These are phyloP conservation scores for Xylariaceae sp. DNA, from an alignment of 2,329 filamentous ascomycete species.

Conservation along the genomic window DNA sequence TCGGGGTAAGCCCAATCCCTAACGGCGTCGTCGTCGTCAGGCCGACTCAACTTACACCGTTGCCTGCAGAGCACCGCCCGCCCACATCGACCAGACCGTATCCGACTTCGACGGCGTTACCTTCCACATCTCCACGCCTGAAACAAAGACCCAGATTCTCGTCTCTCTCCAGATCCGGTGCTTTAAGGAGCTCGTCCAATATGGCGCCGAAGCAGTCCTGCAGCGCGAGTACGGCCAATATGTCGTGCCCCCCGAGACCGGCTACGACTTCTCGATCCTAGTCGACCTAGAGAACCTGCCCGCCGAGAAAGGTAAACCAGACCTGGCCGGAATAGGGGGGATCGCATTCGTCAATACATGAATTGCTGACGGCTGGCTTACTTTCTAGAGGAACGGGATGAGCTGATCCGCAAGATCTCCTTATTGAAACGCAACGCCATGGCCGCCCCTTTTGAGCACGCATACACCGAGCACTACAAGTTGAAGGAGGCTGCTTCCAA, in stretches of 20 bases:
- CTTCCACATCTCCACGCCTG: conserved; percentile 96
- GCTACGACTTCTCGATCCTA: conserved; percentile 92
- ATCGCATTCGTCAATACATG: not conserved
- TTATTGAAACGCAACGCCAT: conserved; percentile 97
- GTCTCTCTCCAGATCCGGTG: conserved; percentile 95
- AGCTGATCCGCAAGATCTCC: conserved; percentile 79
- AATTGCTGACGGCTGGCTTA: conserved; percentile 14
- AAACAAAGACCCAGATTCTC: conserved; percentile 87
- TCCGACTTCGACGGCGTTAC: conserved; percentile 99
- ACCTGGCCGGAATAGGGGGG: not conserved
- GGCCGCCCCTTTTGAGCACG: conserved; percentile 96
- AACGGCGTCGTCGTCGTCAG: conserved; percentile 1
- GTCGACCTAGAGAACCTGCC: conserved; percentile 87
- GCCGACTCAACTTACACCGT: conserved; percentile 36
- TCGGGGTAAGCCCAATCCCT: conserved; percentile 56
- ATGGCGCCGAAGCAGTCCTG: conserved; percentile 87
- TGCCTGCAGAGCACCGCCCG: conserved; percentile 64
- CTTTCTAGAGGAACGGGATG: conserved; percentile 72
- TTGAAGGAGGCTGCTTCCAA: conserved; percentile 84
- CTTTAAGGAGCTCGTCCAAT: conserved; percentile 84
- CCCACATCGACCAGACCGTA: conserved; percentile 93
- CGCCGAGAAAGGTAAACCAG: conserved; percentile 59
- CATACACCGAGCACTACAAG: conserved; percentile 86
- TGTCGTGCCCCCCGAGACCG: conserved; percentile 78
- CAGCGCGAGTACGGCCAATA: conserved; percentile 92